Conservation (phyloP, 2,329 filamentous ascomycete species). For the Bipolaris victoriae region DNA sequence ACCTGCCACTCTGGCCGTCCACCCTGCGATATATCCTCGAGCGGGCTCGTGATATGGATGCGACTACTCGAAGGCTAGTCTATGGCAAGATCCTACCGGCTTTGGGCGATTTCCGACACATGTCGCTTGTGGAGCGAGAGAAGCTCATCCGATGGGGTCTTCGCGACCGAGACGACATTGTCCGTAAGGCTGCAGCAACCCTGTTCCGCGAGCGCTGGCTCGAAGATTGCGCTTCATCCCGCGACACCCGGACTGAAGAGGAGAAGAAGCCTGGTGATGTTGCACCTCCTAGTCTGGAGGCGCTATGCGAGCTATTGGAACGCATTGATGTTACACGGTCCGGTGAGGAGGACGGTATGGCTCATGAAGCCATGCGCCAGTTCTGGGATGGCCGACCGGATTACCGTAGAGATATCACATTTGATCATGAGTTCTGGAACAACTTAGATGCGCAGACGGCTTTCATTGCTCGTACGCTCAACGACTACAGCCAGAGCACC, state of each 20-base stretch:
- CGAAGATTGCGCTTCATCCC: slow-evolving; percentile 82
- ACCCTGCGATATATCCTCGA: slow-evolving; percentile 89
- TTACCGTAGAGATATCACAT: slow-evolving; percentile 73
- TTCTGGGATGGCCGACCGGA: slow-evolving; percentile 95
- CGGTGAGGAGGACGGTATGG: slow-evolving; percentile 86
- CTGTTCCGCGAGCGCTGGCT: slow-evolving; percentile 98
- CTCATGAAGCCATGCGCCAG: slow-evolving; percentile 89
- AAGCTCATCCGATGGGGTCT: slow-evolving; percentile 95
- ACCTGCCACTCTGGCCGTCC: slow-evolving; percentile 82
- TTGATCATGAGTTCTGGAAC: slow-evolving; percentile 80
- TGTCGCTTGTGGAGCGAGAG: slow-evolving; percentile 92
- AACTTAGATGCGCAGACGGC: slow-evolving; percentile 82
- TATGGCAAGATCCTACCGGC: slow-evolving; percentile 87
- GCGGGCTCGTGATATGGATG: slow-evolving; percentile 86
- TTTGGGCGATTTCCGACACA: slow-evolving; percentile 89
- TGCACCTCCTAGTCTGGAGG: slow-evolving; percentile 68
- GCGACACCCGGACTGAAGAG: slow-evolving; percentile 64
- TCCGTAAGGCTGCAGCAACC: slow-evolving; percentile 86
- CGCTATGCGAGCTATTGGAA: slow-evolving; percentile 86
- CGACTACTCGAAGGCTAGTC: slow-evolving; percentile 79
- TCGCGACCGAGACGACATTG: slow-evolving; percentile 90
- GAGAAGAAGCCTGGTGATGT: slow-evolving; percentile 55
- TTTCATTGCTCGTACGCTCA: slow-evolving; percentile 91
- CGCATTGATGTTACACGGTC: slow-evolving; percentile 92
- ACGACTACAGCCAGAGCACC: slow-evolving; percentile 83